These are phyloP conservation scores for Aspergillus sparsus DNA, from an alignment of 495 filamentous ascomycete genomes.

Conservation along the genomic window DNA sequence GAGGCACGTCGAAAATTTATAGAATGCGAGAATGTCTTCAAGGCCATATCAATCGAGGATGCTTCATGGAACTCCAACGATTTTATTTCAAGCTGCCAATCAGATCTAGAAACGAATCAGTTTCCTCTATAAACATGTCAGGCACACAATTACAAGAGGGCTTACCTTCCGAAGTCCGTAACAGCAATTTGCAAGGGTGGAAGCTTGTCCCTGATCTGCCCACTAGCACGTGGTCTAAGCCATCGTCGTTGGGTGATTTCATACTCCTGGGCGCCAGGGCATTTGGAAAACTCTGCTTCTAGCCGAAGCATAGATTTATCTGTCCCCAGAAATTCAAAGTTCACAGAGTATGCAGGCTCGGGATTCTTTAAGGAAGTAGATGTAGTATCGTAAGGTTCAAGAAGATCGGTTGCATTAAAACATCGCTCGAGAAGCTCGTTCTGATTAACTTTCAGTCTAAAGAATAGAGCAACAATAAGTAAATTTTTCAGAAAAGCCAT, in stretches of 20 bases:
- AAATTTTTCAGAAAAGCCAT: slow-evolving; percentile 1
- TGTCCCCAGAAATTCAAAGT: slow-evolving; percentile 42
- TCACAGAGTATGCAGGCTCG: slow-evolving; percentile 38
- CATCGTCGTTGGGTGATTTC: slow-evolving; percentile 38
- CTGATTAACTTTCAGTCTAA: slow-evolving; percentile 30
- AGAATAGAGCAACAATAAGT: slow-evolving; percentile 1
- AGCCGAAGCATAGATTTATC: slow-evolving; percentile 36
- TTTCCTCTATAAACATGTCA: not conserved
- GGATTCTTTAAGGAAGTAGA: slow-evolving; percentile 27
- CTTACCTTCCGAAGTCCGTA: slow-evolving; percentile 39
- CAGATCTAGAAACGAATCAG: slow-evolving; percentile 30
- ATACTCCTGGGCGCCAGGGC: slow-evolving; percentile 27
- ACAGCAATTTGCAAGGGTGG: slow-evolving; percentile 38
- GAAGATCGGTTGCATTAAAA: slow-evolving; percentile 39
- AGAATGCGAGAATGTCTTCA: slow-evolving; percentile 31
- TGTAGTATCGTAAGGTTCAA: slow-evolving; percentile 49
- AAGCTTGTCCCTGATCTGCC: slow-evolving; percentile 19
- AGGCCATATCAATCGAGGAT: slow-evolving; percentile 25
- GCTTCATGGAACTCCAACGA: slow-evolving; percentile 34
- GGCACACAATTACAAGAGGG: not conserved
- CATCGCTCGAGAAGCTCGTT: slow-evolving; percentile 30
- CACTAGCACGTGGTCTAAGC: slow-evolving; percentile 31
- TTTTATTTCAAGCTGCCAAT: slow-evolving; percentile 46
- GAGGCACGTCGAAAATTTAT: slow-evolving; percentile 27
- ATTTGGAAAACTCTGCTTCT: slow-evolving; percentile 38